Conservation (phyloP, 495 filamentous ascomycete genomes). For the Podospora pseudocomata region DNA sequence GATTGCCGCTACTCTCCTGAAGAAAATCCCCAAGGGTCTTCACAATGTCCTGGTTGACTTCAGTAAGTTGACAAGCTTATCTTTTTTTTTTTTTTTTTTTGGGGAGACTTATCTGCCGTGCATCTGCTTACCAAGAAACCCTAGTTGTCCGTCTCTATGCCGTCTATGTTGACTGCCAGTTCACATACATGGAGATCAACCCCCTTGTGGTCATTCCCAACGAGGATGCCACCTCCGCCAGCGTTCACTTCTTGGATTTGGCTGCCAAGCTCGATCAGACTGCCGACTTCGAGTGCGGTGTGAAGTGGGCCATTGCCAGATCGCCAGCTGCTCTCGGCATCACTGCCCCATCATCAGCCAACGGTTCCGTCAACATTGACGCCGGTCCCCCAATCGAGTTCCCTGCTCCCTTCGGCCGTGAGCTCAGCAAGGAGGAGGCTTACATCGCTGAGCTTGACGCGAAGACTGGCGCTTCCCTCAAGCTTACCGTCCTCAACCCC, state of each 20-base stretch:
- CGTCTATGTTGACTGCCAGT: constrained; percentile 99
- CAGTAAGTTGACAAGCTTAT: constrained; percentile 55
- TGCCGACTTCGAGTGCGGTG: constrained; percentile 98
- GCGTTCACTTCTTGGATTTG: constrained; percentile 97
- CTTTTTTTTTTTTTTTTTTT: constrained; percentile 42
- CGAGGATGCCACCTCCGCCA: constrained; percentile 80
- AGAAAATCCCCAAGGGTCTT: constrained; percentile 89
- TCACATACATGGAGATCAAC: constrained; percentile 99
- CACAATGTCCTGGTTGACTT: constrained; percentile 99
- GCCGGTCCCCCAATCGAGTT: constrained; percentile 98
- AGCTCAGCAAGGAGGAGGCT: constrained; percentile 95
- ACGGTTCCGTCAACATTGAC: constrained; percentile 84
- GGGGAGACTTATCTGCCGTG: constrained; percentile 4
- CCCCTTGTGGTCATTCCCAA: constrained; percentile 97
- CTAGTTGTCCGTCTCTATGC: constrained; percentile 65
- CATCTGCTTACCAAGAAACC: constrained; percentile 10
- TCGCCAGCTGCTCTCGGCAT: constrained; percentile 83
- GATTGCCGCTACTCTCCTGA: constrained; percentile 78
- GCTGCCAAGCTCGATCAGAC: constrained; percentile 99
- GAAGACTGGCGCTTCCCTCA: constrained; percentile 98
- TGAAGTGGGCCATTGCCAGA: constrained; percentile 95
- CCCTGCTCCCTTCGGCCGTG: constrained; percentile 97
- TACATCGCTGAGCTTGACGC: constrained; percentile 98
- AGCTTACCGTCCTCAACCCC: constrained; percentile 92
- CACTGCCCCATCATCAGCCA: constrained; percentile 51